Evolutionary conservation across 2,329 filamentous ascomycete genomes (phyloP).

Genomic region (Cytospora schulzeri): DNA sequence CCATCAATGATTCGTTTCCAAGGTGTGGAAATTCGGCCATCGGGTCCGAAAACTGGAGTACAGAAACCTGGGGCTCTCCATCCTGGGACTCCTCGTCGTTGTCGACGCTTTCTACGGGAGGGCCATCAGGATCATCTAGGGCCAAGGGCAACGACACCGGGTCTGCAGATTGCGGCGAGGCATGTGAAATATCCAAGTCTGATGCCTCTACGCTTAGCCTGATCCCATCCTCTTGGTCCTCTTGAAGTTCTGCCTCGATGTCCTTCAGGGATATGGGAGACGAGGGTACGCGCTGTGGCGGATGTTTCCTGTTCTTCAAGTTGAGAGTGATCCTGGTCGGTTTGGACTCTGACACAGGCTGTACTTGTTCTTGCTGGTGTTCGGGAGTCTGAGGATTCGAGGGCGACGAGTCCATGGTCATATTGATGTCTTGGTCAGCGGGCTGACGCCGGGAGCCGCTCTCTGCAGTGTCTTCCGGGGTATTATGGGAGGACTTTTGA

Average conservation of each 20-base stretch:
- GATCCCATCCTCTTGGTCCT: slow-evolving; percentile 36
- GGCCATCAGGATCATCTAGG: slow-evolving; percentile 42
- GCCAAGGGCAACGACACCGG: slow-evolving; percentile 14
- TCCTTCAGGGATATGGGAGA: slow-evolving; percentile 46
- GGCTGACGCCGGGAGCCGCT: neutral
- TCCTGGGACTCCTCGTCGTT: slow-evolving; percentile 37
- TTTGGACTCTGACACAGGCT: slow-evolving; percentile 45
- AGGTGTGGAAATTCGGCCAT: slow-evolving; percentile 51
- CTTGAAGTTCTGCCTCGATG: slow-evolving; percentile 29
- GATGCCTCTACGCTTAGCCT: slow-evolving; percentile 50
- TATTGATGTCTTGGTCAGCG: slow-evolving; percentile 37
- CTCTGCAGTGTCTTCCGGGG: slow-evolving; percentile 2
- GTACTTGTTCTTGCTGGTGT: slow-evolving; percentile 36
- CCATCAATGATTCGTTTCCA: slow-evolving; percentile 34
- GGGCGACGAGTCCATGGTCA: slow-evolving; percentile 46
- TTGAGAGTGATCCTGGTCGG: slow-evolving; percentile 65
- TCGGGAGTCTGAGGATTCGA: slow-evolving; percentile 48
- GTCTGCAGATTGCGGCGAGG: slow-evolving; percentile 18
- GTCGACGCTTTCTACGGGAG: slow-evolving; percentile 47
- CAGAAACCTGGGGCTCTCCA: slow-evolving; percentile 29
- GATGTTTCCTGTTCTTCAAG: slow-evolving; percentile 50
- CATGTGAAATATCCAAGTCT: slow-evolving; percentile 42
- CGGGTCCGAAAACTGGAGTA: slow-evolving; percentile 43
- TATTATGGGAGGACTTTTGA: slow-evolving; percentile 30
- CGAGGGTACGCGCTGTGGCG: slow-evolving; percentile 44